Evolutionary conservation across 2,329 filamentous ascomycete species (phyloP).

Genomic region (Aspergillus flavus): DNA sequence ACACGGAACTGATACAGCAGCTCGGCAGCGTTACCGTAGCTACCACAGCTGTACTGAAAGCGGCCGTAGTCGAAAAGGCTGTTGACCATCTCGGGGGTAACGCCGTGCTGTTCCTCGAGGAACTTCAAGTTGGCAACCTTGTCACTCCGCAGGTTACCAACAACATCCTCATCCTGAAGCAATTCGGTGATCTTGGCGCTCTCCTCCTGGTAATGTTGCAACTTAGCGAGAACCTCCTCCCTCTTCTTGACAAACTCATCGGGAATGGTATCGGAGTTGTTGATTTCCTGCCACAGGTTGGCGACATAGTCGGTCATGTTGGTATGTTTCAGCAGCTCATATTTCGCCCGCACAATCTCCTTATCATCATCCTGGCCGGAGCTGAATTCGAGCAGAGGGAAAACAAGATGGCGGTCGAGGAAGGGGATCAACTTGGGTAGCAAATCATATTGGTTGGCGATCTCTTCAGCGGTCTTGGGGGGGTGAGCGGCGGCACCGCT

Average conservation of each 20-base stretch:
- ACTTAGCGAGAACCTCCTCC: constrained; percentile 79
- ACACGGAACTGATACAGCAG: constrained; percentile 97
- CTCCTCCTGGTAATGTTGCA: constrained; percentile 83
- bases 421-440: constrained; percentile 87
- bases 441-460: constrained; percentile 74
- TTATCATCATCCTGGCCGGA: constrained; percentile 76
- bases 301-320: constrained; percentile 99
- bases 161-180: constrained; percentile 83
- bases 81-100: constrained; percentile 94
- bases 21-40: constrained; percentile 87
- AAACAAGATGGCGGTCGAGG: constrained; percentile 94
- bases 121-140: constrained; percentile 99
- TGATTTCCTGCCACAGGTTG: constrained; percentile 84
- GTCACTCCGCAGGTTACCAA: constrained; percentile 88
- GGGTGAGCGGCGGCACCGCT: constrained; percentile 52
- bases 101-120: constrained; percentile 92
- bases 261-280: constrained; percentile 75
- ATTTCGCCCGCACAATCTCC: constrained; percentile 83
- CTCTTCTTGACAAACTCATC: constrained; percentile 86
- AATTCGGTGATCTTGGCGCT: constrained; percentile 87
- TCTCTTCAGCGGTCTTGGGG: constrained; percentile 49
- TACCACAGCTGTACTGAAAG: constrained; percentile 97
- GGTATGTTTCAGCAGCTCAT: constrained; percentile 90
- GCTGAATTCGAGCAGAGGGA: constrained; percentile 92
- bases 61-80: constrained; percentile 93